Base-by-base conservation (phyloP, 2,329 filamentous ascomycete species). In the Talaromyces sp. region DNA sequence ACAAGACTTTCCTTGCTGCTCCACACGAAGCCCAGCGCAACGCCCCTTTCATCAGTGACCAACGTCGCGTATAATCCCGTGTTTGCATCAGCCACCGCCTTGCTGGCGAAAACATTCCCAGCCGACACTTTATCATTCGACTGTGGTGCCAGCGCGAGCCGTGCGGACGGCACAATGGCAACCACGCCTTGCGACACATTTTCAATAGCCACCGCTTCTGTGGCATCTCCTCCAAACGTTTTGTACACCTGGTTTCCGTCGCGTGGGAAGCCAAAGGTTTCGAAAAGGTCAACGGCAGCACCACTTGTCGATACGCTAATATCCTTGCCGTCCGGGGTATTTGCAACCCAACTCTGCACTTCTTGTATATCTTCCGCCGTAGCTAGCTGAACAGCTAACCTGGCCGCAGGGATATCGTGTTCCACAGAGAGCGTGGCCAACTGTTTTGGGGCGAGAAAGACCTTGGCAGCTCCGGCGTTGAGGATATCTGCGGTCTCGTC, bases 21-120 rank as follows among this genome's bases (percentile, higher is more conserved):
- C 81, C 97, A 99, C 19, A 97, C 95, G 65, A 99, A 78, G 0
- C 95, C 95, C 14, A 99, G 80, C 9, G 91, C 90, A 21, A 89
- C 81, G 1, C 92, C 93, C 55, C 89, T 82, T 80, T 96, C 91
- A 71, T 99, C 91, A 1, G 90, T 92, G 8, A 99, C 95, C 4
- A 96, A 84, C 0, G 95, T 99, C 1, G 95, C 89, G 66, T 96
- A 86, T 9, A 99, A 82, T 9, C 89, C 89, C 71, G 97, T 96
- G 4, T 86, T 76, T 64, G 92, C 84, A 75, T 99, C 95, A 43
- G 90, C 91, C 64, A 84, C 88, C 76, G 92, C 92, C 64, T 87
- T 86, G 2, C 85, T 82, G 56, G 91, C 84, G 63, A 98, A 81
- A 31, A 97, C 77, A 68, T 85, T 86, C 13, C 86, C 83, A 6